Evolutionary conservation across 495 filamentous ascomycete species (phyloP).

Genomic region (Penicillium manginii): DNA sequence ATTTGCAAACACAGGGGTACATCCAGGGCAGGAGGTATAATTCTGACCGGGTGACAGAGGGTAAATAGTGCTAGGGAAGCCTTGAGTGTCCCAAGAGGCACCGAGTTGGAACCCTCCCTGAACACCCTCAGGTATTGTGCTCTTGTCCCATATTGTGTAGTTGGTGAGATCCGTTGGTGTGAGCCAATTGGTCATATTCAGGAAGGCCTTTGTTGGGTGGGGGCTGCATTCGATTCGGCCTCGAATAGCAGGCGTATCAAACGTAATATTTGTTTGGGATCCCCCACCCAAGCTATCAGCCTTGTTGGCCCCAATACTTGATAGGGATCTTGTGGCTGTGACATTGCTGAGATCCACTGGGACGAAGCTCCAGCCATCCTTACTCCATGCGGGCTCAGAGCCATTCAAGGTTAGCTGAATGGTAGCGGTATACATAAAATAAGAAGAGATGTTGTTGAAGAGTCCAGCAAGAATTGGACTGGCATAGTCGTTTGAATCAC

Average conservation of each 20-base stretch:
- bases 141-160: slow-evolving; percentile 14
- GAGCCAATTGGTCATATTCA: slow-evolving; percentile 29
- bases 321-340: background rate
- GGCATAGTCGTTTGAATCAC: slow-evolving; percentile 10
- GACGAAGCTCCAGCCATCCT: slow-evolving; percentile 42
- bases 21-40: slow-evolving; percentile 12
- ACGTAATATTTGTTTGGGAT: slow-evolving; percentile 25
- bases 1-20: slow-evolving; percentile 31
- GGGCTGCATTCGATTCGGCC: slow-evolving; percentile 34
- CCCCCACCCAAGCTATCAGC: background rate
- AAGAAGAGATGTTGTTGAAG: slow-evolving; percentile 22
- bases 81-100: background rate
- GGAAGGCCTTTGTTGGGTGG: slow-evolving; percentile 11
- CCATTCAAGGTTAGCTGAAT: slow-evolving; percentile 35
- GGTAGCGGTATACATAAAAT: slow-evolving; percentile 37
- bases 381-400: slow-evolving; percentile 39
- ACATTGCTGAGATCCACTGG: slow-evolving; percentile 14
- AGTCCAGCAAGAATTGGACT: slow-evolving; percentile 10
- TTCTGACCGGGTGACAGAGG: background rate
- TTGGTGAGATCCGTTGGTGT: slow-evolving; percentile 25
- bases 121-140: slow-evolving; percentile 18
- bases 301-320: slow-evolving; percentile 1
- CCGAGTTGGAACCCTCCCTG: slow-evolving; percentile 21
- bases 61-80: background rate
- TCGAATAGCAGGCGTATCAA: slow-evolving; percentile 32